Evolutionary conservation across 2,329 filamentous ascomycete species (phyloP).

Genomic region (Dothiorella sarmentorum): DNA sequence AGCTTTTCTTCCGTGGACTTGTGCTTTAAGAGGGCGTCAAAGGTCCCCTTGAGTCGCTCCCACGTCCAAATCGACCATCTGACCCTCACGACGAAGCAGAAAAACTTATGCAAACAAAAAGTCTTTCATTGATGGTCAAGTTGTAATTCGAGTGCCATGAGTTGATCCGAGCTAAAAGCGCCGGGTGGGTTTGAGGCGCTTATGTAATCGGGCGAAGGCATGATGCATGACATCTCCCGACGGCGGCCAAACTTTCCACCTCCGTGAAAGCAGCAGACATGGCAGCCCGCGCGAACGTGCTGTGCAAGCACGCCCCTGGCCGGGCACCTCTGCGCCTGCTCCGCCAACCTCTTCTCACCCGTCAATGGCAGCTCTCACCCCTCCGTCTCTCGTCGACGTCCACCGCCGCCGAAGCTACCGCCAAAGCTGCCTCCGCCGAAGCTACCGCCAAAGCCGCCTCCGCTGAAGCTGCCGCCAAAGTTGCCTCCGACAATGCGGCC

Average conservation of each 20-base stretch:
- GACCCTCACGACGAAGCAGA: too few species aligned
- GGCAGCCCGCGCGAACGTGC: constrained; percentile 10
- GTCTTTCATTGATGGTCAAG: too few species aligned
- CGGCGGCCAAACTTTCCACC: background rate
- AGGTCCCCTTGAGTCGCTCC: too few species aligned
- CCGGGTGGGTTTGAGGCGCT: too few species aligned
- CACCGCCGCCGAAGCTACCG: background rate
- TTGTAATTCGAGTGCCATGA: too few species aligned
- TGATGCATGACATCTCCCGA: background rate
- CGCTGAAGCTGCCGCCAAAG: constrained; percentile 11
- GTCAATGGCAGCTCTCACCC: constrained; percentile 8
- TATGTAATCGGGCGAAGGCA: background rate
- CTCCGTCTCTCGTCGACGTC: background rate
- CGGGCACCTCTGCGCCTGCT: background rate
- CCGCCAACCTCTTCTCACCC: background rate
- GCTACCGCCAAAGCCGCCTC: constrained; percentile 23
- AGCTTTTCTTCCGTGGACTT: too few species aligned
- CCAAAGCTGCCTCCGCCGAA: too few species aligned
- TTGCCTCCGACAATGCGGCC: constrained; percentile 1
- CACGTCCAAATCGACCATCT: too few species aligned
- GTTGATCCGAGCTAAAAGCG: too few species aligned
- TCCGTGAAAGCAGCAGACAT: constrained; percentile 8
- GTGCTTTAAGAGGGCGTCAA: too few species aligned
- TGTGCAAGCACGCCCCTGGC: constrained; percentile 2
- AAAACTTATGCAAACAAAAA: too few species aligned